phyloP scores from a whole-genome alignment of 2,329 filamentous ascomycete species.

The Daldinia sp. region DNA sequence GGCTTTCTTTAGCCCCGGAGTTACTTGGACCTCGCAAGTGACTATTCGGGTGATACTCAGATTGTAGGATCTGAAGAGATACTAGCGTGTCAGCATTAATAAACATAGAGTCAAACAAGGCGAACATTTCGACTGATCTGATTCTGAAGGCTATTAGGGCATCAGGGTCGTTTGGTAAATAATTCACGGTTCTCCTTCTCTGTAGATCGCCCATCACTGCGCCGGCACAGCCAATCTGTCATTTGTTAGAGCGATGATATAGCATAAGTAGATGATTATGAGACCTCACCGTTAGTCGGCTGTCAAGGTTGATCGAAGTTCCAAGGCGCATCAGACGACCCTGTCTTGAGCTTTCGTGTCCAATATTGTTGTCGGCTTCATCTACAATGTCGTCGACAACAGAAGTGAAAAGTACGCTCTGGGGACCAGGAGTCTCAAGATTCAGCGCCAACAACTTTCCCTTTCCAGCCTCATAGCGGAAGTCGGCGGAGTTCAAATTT shows the following conservation, averaged over 20 bases:
- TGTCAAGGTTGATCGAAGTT: conserved; percentile 79
- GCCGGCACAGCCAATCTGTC: conserved; percentile 82
- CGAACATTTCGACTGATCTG: conserved; percentile 78
- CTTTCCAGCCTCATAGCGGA: conserved; percentile 74
- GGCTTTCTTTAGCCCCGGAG: conserved; percentile 78
- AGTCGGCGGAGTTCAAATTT: conserved; percentile 77
- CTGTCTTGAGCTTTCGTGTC: conserved; percentile 65
- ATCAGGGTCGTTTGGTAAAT: conserved; percentile 69
- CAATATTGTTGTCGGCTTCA: conserved; percentile 53
- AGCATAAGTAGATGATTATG: not conserved
- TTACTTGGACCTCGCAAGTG: conserved; percentile 78
- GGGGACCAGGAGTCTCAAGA: conserved; percentile 60
- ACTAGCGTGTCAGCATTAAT: conserved; percentile 83
- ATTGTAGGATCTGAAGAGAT: conserved; percentile 86
- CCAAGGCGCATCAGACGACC: conserved; percentile 76
- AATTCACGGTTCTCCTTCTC: conserved; percentile 72
- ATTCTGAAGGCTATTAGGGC: conserved; percentile 70
- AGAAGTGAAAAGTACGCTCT: conserved; percentile 72
- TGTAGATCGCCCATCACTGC: conserved; percentile 85
- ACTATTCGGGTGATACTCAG: conserved; percentile 84
- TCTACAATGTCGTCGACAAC: conserved; percentile 59
- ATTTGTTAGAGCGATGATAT: conserved; percentile 31
- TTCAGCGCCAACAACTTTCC: conserved; percentile 73
- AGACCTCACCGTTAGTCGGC: conserved; percentile 70
- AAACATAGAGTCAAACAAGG: conserved; percentile 75